phyloP scores from a whole-genome alignment of 441 rosid genomes.

The Bruguiera hainesii region DNA sequence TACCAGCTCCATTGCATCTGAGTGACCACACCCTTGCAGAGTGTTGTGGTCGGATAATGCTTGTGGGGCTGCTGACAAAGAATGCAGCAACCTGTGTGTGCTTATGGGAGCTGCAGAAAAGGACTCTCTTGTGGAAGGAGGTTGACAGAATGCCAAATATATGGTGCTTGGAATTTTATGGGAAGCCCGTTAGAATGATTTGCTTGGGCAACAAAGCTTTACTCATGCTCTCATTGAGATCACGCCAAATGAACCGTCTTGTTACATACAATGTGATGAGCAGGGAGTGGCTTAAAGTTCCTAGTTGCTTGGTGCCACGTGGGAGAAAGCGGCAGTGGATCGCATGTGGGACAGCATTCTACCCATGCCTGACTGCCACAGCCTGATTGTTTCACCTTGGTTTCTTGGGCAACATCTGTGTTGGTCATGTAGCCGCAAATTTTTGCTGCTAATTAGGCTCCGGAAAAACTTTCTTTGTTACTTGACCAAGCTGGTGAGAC shows the following conservation, averaged over 20 bases:
- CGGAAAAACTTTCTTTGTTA: not conserved
- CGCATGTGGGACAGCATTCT: constrained; percentile 86
- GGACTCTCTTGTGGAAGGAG: constrained; percentile 99
- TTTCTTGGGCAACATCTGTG: constrained; percentile 19
- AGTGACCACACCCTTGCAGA: constrained; percentile 83
- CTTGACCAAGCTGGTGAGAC: not conserved
- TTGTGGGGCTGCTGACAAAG: constrained; percentile 83
- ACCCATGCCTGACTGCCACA: constrained; percentile 70
- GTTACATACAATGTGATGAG: constrained; percentile 65
- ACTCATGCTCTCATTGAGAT: constrained; percentile 89
- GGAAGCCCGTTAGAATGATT: constrained; percentile 97
- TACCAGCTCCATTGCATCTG: constrained; percentile 73
- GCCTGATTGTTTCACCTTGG: constrained; percentile 37
- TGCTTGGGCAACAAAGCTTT: constrained; percentile 94
- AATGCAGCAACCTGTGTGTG: constrained; percentile 96
- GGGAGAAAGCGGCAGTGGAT: constrained; percentile 88
- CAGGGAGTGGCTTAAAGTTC: constrained; percentile 86
- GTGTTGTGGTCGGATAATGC: constrained; percentile 74
- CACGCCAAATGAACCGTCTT: constrained; percentile 85
- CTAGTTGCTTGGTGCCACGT: constrained; percentile 66
- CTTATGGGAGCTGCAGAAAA: constrained; percentile 97
- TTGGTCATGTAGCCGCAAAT: constrained; percentile 15
- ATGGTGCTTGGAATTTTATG: constrained; percentile 99
- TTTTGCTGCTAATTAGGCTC: constrained; percentile 6
- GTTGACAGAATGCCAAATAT: constrained; percentile 99